Base-by-base conservation (phyloP, 2,329 filamentous ascomycete species). In the Fusarium cyanostomum region DNA sequence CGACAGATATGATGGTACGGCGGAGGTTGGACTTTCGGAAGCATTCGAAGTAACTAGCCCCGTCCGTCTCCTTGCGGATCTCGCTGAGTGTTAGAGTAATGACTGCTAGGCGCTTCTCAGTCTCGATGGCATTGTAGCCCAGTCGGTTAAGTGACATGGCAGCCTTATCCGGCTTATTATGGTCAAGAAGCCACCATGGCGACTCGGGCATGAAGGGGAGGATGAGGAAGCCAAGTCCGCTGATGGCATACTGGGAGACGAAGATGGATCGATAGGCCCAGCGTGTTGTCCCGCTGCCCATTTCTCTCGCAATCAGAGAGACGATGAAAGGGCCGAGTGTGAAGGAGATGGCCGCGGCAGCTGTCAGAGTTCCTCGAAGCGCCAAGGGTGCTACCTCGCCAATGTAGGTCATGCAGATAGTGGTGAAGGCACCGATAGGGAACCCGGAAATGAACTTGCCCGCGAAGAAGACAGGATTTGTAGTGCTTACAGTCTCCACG, bases 1-100 rank as follows among this genome's bases (percentile, higher is more conserved):
- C 58, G 30, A 67, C 43, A n/a, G 61, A 65, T 30, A 67, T 63
- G 37, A 67, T 58, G 37, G 64, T 67, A 8, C 64, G 62, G 11
- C 62, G 56, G 8, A 67, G 33, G 53, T 67, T 65, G 35, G 62
- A 60, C 43, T 63, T 63, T 31, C 64, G 62, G 59, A 67, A 67
- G 46, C 64, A 67, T 35, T 66, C 62, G 5, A 64, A 4, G 51
- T 48, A 66, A 42, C 56, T 61, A 9, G 43, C 62, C 3, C 62
- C 62, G 2, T 59, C 55, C 2, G 62, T 65, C 49, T 65, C 62
- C 31, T 59, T 46, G 34, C 46, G 45, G 30, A 65, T 42, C 35
- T 65, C 62, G 10, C 54, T 43, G 7, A 65, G 59, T 7, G 62
- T 65, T 31, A 56, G 18, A 27, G 51, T 18, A 6, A 65, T 65